These are phyloP conservation scores for Eimeria brunetti DNA, from an alignment of 169 alveolate genomes.

Conservation along the genomic window DNA sequence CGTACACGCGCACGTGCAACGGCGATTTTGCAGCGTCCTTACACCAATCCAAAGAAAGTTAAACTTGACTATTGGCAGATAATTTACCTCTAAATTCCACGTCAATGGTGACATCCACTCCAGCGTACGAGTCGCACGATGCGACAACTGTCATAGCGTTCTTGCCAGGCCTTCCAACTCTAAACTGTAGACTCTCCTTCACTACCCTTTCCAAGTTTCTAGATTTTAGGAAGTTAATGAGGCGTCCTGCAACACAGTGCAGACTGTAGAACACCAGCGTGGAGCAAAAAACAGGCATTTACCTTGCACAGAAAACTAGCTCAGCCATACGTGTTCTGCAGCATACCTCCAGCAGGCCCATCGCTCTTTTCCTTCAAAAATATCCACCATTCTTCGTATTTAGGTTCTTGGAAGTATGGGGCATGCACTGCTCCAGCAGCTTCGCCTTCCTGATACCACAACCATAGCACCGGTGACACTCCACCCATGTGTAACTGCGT, in stretches of 20 bases:
- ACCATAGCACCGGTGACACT: background rate
- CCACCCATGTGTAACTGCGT: background rate
- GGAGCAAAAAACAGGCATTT: background rate
- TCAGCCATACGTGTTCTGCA: background rate
- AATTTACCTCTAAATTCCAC: constrained; percentile 77
- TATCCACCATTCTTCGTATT: constrained; percentile 94
- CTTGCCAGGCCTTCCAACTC: constrained; percentile 79
- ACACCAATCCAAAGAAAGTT: background rate
- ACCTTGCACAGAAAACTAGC: background rate
- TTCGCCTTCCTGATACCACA: constrained; percentile 84
- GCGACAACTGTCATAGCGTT: constrained; percentile 53
- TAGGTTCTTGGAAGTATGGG: constrained; percentile 91
- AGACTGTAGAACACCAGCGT: background rate
- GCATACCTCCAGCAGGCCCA: constrained; percentile 48
- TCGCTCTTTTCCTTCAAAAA: constrained; percentile 85
- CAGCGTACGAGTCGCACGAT: constrained; percentile 81
- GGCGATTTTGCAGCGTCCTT: background rate
- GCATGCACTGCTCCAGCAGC: constrained; percentile 94
- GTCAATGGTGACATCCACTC: constrained; percentile 66
- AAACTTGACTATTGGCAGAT: background rate
- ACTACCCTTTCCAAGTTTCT: constrained; percentile 74
- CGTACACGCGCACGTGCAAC: background rate
- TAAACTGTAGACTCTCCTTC: constrained; percentile 73
- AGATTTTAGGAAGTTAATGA: constrained; percentile 63
- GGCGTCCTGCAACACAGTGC: constrained; percentile 62